phyloP scores from a whole-genome alignment of 2,329 filamentous ascomycete species.

The Fusarium miscanthi region DNA sequence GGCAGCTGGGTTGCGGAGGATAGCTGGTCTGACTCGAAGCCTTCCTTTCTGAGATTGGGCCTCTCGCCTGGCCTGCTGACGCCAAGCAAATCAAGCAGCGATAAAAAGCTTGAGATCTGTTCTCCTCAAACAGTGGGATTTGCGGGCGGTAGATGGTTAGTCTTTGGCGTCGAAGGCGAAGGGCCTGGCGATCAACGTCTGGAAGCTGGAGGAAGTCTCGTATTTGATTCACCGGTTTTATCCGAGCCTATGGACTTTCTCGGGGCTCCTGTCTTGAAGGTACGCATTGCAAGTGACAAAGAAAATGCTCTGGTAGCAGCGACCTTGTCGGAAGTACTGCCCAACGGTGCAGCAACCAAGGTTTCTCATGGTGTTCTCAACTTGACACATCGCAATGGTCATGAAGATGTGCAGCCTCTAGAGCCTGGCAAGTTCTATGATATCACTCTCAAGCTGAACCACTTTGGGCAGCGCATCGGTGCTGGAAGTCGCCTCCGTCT shows the following conservation, averaged over 20 bases:
- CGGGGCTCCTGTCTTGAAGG: neutral
- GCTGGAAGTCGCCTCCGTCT: neutral
- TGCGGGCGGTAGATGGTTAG: neutral
- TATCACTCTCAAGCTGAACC: neutral
- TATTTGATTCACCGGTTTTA: neutral
- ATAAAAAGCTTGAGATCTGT: neutral
- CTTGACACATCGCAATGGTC: neutral
- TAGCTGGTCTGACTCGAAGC: neutral
- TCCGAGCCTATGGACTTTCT: neutral
- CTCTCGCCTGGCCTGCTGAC: neutral
- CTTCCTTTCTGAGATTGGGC: accelerated
- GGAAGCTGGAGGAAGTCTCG: neutral
- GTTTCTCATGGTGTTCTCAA: slow-evolving; percentile 5
- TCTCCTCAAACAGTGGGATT: slow-evolving; percentile 7
- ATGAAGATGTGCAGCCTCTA: neutral
- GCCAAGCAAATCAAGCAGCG: accelerated
- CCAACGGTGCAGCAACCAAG: neutral
- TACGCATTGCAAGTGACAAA: neutral
- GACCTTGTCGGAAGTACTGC: slow-evolving; percentile 6
- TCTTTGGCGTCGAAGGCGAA: slow-evolving; percentile 8
- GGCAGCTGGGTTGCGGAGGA: slow-evolving; percentile 5
- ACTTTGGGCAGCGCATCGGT: slow-evolving; percentile 2
- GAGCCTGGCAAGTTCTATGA: slow-evolving; percentile 1
- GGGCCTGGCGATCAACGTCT: slow-evolving; percentile 1
- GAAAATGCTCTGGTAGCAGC: neutral